Base-by-base conservation (phyloP, 2,329 filamentous ascomycete genomes). In the Penicillium vulpinum region DNA sequence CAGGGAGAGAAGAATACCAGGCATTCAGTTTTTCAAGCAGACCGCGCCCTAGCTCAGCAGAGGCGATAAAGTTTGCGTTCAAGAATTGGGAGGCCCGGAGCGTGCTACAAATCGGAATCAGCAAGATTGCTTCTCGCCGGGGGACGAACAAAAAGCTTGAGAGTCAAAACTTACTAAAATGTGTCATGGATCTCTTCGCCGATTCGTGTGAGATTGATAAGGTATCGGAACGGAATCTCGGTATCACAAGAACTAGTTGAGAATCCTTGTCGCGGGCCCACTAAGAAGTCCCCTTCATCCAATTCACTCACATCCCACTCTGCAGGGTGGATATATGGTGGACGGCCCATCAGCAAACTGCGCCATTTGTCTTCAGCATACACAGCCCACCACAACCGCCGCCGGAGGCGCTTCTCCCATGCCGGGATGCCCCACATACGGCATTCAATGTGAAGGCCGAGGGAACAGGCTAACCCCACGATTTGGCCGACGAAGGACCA, bases 311-410 rank as follows among this genome's bases (percentile, higher is more conserved):
- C 70, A 38, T 72, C 67, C 73, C 73, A 76, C 40, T 77, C 72
- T 3, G 69, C 67, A 0, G 56, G 54, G 4, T 67, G 67, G 26
- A 77, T 72, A 46, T 71, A 73, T 1, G 74, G 67, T 2, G 75
- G 74, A 2, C 72, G 66, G 0, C 75, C 75, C 55, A 69, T 61
- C 7, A 75, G 63, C n/a, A 77, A 53, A 10, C 68, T 68, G 4
- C 68, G 63, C 69, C 73, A 77, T 57, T 74, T 77, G 36, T 77
- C 75, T 53, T 77, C 71, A 16, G 69, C 60, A 46, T 75, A 77
- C 5, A 76, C 60, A 6, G 72, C 72, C 75, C 75, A 77, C 73
- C 75, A 77, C 8, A 77, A 60, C 6, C 75, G 64, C 21, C 72
- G 61, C 2, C 75, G 69, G 8, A 76, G 63, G 10, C 73, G 66